Evolutionary conservation across 2,329 filamentous ascomycete genomes (phyloP).

Genomic region (Allantophomopsis lycopodina): DNA sequence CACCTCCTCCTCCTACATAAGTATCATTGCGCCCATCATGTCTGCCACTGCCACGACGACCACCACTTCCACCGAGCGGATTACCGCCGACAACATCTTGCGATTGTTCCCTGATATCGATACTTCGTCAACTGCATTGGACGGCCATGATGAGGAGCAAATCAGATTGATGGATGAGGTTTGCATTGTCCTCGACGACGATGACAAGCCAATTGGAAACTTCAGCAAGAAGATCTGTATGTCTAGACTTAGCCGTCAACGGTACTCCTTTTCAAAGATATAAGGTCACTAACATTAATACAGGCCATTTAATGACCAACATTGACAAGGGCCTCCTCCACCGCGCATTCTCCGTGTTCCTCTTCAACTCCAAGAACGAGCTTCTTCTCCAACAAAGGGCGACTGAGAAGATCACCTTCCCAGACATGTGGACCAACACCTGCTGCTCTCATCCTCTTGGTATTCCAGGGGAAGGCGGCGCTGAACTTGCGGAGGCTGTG

Average conservation of each 20-base stretch:
- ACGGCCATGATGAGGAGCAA: conserved; percentile 93
- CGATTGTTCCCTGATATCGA: conserved; percentile 78
- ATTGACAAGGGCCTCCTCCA: conserved; percentile 93
- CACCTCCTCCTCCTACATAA: background rate
- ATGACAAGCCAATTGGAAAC: conserved; percentile 86
- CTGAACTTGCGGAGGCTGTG: conserved; percentile 65
- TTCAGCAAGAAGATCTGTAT: conserved; percentile 96
- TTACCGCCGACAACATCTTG: conserved; percentile 77
- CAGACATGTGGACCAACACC: conserved; percentile 99
- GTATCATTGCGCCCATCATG: conserved; percentile 8
- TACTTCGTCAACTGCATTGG: conserved; percentile 61
- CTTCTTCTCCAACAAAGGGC: conserved; percentile 92
- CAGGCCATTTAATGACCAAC: conserved; percentile 97
- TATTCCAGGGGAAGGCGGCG: conserved; percentile 81
- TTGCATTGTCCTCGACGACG: conserved; percentile 89
- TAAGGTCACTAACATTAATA: conserved; percentile 5
- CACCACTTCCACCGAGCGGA: conserved; percentile 37
- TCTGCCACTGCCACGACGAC: conserved; percentile 29
- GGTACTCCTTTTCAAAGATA: no score
- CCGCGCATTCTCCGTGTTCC: conserved; percentile 94
- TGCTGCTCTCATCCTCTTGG: conserved; percentile 96
- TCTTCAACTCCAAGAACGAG: conserved; percentile 89
- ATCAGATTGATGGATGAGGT: conserved; percentile 98
- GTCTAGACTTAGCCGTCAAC: conserved; percentile 18
- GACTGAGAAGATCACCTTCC: conserved; percentile 95